Evolutionary conservation across 2,329 filamentous ascomycete genomes (phyloP).

Genomic region (Scedosporium aurantiacum): DNA sequence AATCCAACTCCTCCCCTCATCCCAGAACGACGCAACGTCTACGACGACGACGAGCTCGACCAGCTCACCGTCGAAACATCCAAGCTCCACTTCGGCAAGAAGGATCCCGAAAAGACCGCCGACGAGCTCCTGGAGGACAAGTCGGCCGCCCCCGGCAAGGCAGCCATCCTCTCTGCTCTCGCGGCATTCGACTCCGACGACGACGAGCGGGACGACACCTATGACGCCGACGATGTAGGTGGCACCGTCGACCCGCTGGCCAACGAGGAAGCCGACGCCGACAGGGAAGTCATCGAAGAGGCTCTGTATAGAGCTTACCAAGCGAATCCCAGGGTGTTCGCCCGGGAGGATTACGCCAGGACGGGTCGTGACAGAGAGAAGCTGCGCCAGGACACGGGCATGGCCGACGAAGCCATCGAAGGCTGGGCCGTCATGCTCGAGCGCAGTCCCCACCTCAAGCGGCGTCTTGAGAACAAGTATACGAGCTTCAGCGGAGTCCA

Average conservation of each 20-base stretch:
- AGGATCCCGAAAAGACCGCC: slow-evolving; percentile 50
- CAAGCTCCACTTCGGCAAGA: slow-evolving; percentile 70
- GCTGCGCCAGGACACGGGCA: slow-evolving; percentile 65
- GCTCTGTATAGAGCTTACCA: slow-evolving; percentile 63
- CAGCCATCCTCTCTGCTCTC: slow-evolving; percentile 77
- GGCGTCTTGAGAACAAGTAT: slow-evolving; percentile 60
- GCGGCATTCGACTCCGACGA: slow-evolving; percentile 88
- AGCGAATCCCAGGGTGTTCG: slow-evolving; percentile 53
- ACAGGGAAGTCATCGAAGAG: slow-evolving; percentile 51
- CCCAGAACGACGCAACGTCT: slow-evolving; percentile 58
- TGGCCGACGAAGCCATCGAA: slow-evolving; percentile 91
- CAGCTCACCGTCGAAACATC: slow-evolving; percentile 53
- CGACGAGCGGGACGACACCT: slow-evolving; percentile 94
- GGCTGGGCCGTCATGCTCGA: slow-evolving; percentile 85
- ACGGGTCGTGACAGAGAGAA: slow-evolving; percentile 49
- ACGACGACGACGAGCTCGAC: slow-evolving; percentile 73
- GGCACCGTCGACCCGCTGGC: slow-evolving; percentile 66
- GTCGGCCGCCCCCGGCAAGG: slow-evolving; percentile 59
- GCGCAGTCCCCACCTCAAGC: slow-evolving; percentile 58
- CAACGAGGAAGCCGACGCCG: slow-evolving; percentile 40
- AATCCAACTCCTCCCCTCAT: slow-evolving; percentile 42
- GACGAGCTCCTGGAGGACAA: slow-evolving; percentile 60
- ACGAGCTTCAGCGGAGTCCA: slow-evolving; percentile 57
- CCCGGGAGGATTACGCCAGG: slow-evolving; percentile 59
- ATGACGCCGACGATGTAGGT: slow-evolving; percentile 84